Evolutionary conservation across 805 yeast species (phyloP).

Genomic region (Suhomyces prunicola): DNA sequence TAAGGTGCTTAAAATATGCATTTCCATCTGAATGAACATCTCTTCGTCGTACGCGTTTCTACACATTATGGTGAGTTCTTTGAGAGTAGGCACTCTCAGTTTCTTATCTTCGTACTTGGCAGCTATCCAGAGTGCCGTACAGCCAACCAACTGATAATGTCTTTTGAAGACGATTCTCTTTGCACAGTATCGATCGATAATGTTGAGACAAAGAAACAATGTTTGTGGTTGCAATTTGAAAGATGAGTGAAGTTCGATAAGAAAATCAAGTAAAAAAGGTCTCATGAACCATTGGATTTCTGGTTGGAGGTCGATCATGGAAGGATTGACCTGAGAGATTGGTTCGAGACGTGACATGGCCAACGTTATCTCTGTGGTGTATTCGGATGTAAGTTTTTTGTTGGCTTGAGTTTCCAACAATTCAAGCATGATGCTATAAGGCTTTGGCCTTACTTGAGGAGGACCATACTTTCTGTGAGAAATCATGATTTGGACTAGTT

Average conservation of each 20-base stretch:
- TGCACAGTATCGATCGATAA: slow-evolving; percentile 46
- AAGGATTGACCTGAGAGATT: slow-evolving; percentile 41
- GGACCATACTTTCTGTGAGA: slow-evolving; percentile 15
- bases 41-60: slow-evolving; percentile 56
- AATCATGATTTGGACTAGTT: neutral
- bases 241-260: slow-evolving; percentile 42
- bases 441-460: slow-evolving; percentile 30
- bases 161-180: slow-evolving; percentile 45
- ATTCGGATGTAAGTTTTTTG: slow-evolving; percentile 41
- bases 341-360: slow-evolving; percentile 42
- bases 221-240: slow-evolving; percentile 43
- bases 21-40: slow-evolving; percentile 48
- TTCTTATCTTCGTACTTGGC: slow-evolving; percentile 58
- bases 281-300: slow-evolving; percentile 50
- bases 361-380: slow-evolving; percentile 34
- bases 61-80: slow-evolving; percentile 54
- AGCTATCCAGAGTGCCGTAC: slow-evolving; percentile 48
- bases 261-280: slow-evolving; percentile 42
- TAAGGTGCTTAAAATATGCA: slow-evolving; percentile 39
- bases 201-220: slow-evolving; percentile 41
- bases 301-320: slow-evolving; percentile 50
- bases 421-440: slow-evolving; percentile 45
- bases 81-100: slow-evolving; percentile 53
- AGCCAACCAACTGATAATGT: slow-evolving; percentile 46
- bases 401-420: slow-evolving; percentile 46